Base-by-base conservation (phyloP, 768 basidiomycete species). In the Termitomyces sp. region DNA sequence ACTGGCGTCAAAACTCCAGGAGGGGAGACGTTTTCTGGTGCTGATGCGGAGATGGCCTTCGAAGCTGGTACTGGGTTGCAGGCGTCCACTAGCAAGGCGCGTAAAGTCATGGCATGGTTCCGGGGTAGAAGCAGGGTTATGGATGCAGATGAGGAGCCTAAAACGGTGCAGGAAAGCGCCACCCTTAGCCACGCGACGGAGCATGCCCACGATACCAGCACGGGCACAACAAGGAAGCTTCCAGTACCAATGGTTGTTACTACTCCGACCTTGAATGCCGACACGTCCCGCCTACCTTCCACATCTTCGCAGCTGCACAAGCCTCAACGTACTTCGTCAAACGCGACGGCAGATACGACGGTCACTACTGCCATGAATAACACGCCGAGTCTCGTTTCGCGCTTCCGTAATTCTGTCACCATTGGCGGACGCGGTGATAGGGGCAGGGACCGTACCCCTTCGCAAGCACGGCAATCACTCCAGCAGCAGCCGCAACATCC, bases 81-180 rank as follows among this genome's bases (percentile, higher is more conserved):
- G 2, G 89, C 85, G 15, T 86, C 90, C 58, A 83, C 90, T n/a
- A 85, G 80, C 71, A 90, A 94, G 69, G 94, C 96, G 4, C 85
- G 85, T 69, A 93, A 88, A 66, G 97, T 99, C 51, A 98, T 98
- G 96, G 87, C 94, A 61, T 99, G 97, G 97, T 98, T 99, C 82
- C 78, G 89, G 69, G 81, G 79, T 53, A 82, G 80, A 71, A 86
- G 84, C 64, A 87, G 82, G 9, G 60, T 65, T 45, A 66, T 52
- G 17, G 58, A 58, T 17, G 64, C 64, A 24, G 63, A 65, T 15
- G 59, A 58, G 0, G 57, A 53, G 11, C 47, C 48, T 11, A 45
- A 56, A 42, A 15, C 42, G 35, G 59, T 60, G 45, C 59, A 62
- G 21, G 59, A 62, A 51, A 57, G 58, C 35, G 44, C 52, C 14